Base-by-base conservation (phyloP, 805 yeast genomes). In the Saccharomycopsis sp. region DNA sequence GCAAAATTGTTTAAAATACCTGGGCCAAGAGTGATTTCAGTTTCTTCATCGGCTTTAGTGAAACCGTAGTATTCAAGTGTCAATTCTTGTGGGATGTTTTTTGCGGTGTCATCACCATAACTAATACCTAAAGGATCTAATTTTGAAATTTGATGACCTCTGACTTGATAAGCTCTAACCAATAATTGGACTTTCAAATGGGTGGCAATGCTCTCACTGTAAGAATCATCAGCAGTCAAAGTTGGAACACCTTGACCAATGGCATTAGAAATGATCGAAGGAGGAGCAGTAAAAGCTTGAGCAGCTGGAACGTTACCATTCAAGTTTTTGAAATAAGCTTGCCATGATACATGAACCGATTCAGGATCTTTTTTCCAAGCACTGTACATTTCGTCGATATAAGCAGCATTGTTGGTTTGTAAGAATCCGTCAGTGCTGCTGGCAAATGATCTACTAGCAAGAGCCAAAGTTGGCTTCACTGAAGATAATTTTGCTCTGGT, bases 111-210 rank as follows among this genome's bases (percentile, higher is more conserved):
- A 58, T 78, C 85, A 56, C 93, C 97, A 60, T 80, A 85, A 16
- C 89, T 78, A 59, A 90, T 84, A 29, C 84, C 90, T 60, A 93
- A 71, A n/a, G 99, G 99, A 66, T 93, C 99, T 51, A 88, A 81
- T 57, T 80, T 82, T 38, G 97, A 97, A 70, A 85, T 86, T 65
- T 81, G 84, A 66, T 93, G 99, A 55, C 98, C 99, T 67, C 97
- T 81, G 43, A 93, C 98, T 71, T 93, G 98, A 69, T 89, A 93
- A 24, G 98, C 98, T 66, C 99, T 85, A 52, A 94, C 97, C 57
- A 93, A 74, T 56, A 93, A 77, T 73, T 93, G 99, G 14, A 88
- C 94, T 66, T 93, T 93, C 72, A 93, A 77, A 64, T 93, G 97
- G 51, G 85, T 74, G 53, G 84, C 74, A 37, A 89, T 86, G 58